Evolutionary conservation across 306 rosid genomes (phyloP).

Genomic region (Oemleria cerasiformis): DNA sequence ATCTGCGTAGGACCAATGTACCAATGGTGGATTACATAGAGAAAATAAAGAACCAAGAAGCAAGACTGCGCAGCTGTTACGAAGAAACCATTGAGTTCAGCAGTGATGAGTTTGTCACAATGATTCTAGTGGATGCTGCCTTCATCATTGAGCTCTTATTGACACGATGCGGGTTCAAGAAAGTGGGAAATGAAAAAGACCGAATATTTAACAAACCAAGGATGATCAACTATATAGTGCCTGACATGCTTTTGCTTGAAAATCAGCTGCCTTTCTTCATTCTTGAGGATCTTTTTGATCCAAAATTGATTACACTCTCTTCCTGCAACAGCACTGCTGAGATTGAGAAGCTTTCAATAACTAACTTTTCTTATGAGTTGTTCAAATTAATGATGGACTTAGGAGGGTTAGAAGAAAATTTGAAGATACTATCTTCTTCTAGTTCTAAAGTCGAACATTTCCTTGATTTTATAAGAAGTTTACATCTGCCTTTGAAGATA

Average conservation of each 20-base stretch:
- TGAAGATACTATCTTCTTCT: neutral
- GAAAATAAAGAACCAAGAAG: neutral
- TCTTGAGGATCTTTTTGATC: neutral
- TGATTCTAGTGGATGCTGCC: neutral
- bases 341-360: neutral
- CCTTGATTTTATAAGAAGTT: constrained; percentile 33
- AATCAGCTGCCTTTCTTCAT: neutral
- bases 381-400: neutral
- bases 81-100: neutral
- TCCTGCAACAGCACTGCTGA: neutral
- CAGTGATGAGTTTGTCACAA: neutral
- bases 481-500: constrained; percentile 20
- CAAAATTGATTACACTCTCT: neutral
- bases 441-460: constrained; percentile 18
- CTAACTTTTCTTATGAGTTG: no score
- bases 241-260: neutral
- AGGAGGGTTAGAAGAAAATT: neutral
- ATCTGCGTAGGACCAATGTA: neutral
- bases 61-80: neutral
- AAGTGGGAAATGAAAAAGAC: neutral
- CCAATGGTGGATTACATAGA: neutral
- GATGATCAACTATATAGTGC: neutral
- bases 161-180: neutral
- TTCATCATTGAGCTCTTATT: neutral
- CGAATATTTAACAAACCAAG: neutral